Evolutionary conservation across 2,329 filamentous ascomycete species (phyloP).

Genomic region (Pyrenochaeta sp.): DNA sequence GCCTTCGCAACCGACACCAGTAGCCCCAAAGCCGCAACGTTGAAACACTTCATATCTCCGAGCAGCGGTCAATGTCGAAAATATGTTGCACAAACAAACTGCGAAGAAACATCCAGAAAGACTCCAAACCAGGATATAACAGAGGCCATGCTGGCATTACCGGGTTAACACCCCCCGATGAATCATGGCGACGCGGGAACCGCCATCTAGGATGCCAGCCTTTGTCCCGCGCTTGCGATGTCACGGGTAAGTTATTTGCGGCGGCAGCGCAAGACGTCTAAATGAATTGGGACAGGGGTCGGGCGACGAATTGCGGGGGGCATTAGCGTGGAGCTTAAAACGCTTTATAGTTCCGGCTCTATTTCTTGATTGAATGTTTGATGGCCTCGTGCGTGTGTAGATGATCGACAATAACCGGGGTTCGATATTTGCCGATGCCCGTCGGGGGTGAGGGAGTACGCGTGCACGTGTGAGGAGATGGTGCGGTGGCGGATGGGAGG

Average conservation of each 20-base stretch:
- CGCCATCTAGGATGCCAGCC: too few species aligned
- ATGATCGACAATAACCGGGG: slow-evolving; percentile 9
- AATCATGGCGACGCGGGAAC: too few species aligned
- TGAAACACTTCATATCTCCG: slow-evolving; percentile 28
- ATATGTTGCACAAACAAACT: slow-evolving; percentile 3
- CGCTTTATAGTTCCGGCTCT: slow-evolving; percentile 11
- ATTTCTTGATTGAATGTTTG: slow-evolving; percentile 15
- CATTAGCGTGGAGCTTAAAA: slow-evolving; percentile 11
- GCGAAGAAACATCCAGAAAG: background rate
- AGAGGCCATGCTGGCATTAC: background rate
- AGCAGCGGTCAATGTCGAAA: background rate
- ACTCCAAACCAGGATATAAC: slow-evolving; percentile 4
- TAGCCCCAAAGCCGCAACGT: slow-evolving; percentile 16
- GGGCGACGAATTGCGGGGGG: slow-evolving; percentile 22
- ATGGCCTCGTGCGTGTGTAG: slow-evolving; percentile 10
- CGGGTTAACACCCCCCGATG: slow-evolving; percentile 3
- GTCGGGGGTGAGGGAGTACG: too few species aligned
- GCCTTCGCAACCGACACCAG: slow-evolving; percentile 31
- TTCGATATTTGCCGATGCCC: slow-evolving; percentile 13
- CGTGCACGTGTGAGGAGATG: too few species aligned
- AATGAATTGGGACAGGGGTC: slow-evolving; percentile 16
- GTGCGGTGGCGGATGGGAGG: too few species aligned
- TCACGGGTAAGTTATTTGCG: slow-evolving; percentile 26
- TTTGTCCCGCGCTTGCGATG: too few species aligned
- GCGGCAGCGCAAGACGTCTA: slow-evolving; percentile 8